Evolutionary conservation across 2,329 filamentous ascomycete genomes (phyloP), one percentile per base, ranked within the genome.

Genomic region (Penicillium glabrum): DNA sequence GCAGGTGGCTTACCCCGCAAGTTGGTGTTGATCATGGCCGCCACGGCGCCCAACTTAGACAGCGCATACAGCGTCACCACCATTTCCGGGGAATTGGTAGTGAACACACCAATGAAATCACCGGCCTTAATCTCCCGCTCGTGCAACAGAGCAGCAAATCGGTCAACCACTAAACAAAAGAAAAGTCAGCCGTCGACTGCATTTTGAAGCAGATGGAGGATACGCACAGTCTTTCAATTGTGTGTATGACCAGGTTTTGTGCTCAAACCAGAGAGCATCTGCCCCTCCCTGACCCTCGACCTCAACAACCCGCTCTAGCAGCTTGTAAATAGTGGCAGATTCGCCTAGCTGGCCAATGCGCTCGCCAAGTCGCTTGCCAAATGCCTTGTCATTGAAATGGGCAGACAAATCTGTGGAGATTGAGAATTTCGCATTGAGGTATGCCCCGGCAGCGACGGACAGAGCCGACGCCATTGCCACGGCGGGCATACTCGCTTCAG

Each of bases 61-160:
- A 81, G 65, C 1, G 79, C 79, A 46, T 78, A 72, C 14, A 77
- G 68, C 1, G 69, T 67, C 19, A 80, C 69, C 2, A 80, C 71
- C 77, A 81, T 80, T 59, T 81, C 79, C 0, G 78, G 79, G 0
- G 78, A 80, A 58, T 82, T 82, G 13, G 72, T 77, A 47, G 74
- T 79, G 65, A 79, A 82, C 2, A 81, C 72, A 5, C 72, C 78
- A 16, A 82, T 74, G 45, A 74, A 74, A 56, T 80, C 77, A 2
- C 75, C 74, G 0, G 69, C 52, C 27, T 66, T 63, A 14, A 81
- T 64, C 10, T 70, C 75, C 50, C 73, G 69, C 5, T 61, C 62
- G 50, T 75, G 70, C 26, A 81, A 65, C 26, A 77, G 66, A 14
- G 73, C 71, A n/a, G 78, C 78, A 53, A 81, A 67, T 47, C 74